A percentile compares a stretch with the other conserved stretches of the same genome.
These are phyloP conservation scores for Saururus chinensis DNA, from an alignment of 164 flowering plant species.

Conservation along the genomic window DNA sequence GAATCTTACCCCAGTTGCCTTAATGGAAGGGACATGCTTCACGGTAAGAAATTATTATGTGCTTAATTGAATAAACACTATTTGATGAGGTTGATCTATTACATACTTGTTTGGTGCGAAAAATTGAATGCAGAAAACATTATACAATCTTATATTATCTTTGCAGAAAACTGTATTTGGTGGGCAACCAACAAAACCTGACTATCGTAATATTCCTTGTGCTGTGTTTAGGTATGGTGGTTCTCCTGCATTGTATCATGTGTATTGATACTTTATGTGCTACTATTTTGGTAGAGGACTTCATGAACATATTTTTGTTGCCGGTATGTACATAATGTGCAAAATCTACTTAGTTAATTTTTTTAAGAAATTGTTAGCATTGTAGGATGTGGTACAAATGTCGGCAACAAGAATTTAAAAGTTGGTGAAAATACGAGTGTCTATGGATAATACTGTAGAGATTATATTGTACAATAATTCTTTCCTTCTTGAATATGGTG, in stretches of 20 bases:
- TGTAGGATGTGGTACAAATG: background rate
- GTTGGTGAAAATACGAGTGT: too few relatives aligned
- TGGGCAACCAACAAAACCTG: conserved; percentile 61
- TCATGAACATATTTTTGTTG: too few relatives aligned
- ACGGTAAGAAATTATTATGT: conserved; percentile 14
- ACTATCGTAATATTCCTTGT: conserved; percentile 59
- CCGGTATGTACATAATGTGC: too few relatives aligned
- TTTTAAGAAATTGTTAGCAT: too few relatives aligned
- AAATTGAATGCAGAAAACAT: background rate
- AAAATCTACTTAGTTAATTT: too few relatives aligned
- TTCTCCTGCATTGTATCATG: conserved; percentile 1
- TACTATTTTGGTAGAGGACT: too few relatives aligned
- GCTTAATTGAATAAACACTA: background rate
- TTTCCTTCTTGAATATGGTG: too few relatives aligned
- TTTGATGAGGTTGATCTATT: background rate
- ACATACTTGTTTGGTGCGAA: background rate
- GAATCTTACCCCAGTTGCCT: conserved; percentile 86
- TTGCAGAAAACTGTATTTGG: conserved; percentile 85
- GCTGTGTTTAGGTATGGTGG: conserved; percentile 80
- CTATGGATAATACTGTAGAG: too few relatives aligned
- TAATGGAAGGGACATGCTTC: conserved; percentile 67
- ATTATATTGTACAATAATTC: too few relatives aligned
- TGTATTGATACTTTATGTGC: too few relatives aligned
- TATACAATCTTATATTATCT: conserved; percentile 5
- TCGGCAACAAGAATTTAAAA: background rate